Percentiles rank a stretch among this genome's conserved stretches.
phyloP scores from a whole-genome alignment of 495 filamentous ascomycete species.

The Penicilliopsis zonata region DNA sequence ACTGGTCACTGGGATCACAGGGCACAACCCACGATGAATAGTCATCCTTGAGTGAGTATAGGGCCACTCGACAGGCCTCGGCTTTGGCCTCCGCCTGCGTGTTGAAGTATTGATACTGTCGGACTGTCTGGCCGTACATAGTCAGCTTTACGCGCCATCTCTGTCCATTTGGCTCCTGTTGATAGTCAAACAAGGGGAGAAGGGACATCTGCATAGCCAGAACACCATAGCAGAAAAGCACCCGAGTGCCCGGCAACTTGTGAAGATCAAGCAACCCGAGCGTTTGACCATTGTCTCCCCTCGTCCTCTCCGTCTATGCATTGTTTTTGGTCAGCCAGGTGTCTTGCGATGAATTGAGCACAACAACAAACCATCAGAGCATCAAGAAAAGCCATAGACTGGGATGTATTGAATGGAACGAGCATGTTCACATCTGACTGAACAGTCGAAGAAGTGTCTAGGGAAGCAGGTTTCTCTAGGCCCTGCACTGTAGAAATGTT shows the following conservation, averaged over 20 bases:
- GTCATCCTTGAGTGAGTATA: constrained; percentile 11
- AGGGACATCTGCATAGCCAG: constrained; percentile 13
- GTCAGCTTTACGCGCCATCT: constrained; percentile 16
- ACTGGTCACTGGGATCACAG: constrained; percentile 9
- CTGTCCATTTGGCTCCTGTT: constrained; percentile 2
- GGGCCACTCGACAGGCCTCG: constrained; percentile 13
- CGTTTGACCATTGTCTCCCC: background rate
- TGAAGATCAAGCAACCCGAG: constrained; percentile 3
- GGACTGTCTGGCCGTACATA: constrained; percentile 22
- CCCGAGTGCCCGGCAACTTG: constrained; percentile 6
- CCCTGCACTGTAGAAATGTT: too few relatives aligned
- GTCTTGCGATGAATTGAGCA: too few relatives aligned
- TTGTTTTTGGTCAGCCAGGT: too few relatives aligned
- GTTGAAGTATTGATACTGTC: constrained; percentile 2
- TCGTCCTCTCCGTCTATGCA: too few relatives aligned
- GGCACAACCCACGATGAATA: constrained; percentile 17
- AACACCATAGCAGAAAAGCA: constrained; percentile 23
- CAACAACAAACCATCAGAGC: too few relatives aligned
- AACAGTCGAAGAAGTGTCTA: too few relatives aligned
- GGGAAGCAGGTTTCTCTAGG: too few relatives aligned
- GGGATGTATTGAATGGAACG: too few relatives aligned
- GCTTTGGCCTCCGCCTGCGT: constrained; percentile 11
- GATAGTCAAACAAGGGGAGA: constrained; percentile 15
- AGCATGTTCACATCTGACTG: too few relatives aligned
- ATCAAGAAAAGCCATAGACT: too few relatives aligned